Evolutionary conservation across 108 stramenopile genomes (phyloP).

Genomic region (Seminavis robusta): DNA sequence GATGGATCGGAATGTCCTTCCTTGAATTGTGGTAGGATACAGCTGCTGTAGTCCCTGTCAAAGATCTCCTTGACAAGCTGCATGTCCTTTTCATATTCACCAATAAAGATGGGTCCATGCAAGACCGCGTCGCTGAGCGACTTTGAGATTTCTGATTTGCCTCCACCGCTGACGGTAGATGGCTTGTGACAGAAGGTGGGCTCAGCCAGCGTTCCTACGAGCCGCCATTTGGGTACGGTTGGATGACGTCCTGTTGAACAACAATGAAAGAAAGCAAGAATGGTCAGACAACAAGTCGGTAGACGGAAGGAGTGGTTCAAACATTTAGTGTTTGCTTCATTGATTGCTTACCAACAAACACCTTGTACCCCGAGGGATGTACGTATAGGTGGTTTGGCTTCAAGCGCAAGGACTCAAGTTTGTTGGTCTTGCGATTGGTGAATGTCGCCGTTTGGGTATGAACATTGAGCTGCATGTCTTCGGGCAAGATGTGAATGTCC

Average conservation of each 20-base stretch:
- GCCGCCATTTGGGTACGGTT: slow-evolving; percentile 30
- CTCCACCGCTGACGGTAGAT: slow-evolving; percentile 51
- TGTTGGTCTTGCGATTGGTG: slow-evolving; percentile 29
- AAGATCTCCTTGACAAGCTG: too few relatives aligned
- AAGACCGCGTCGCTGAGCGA: slow-evolving; percentile 51
- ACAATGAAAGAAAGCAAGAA: too few relatives aligned
- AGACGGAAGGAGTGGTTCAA: too few relatives aligned
- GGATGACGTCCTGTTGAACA: too few relatives aligned
- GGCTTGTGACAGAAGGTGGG: slow-evolving; percentile 61
- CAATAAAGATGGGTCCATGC: slow-evolving; percentile 46
- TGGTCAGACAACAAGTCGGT: too few relatives aligned
- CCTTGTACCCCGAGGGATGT: slow-evolving; percentile 50
- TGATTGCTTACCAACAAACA: slow-evolving; percentile 28
- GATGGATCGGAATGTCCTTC: slow-evolving; percentile 34
- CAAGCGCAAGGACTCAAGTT: slow-evolving; percentile 27
- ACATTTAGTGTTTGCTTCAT: too few relatives aligned
- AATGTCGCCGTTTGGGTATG: slow-evolving; percentile 38
- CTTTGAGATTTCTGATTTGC: slow-evolving; percentile 50
- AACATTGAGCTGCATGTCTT: slow-evolving; percentile 40
- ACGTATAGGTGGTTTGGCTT: slow-evolving; percentile 46
- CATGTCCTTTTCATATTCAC: slow-evolving; percentile 53
- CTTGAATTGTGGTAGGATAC: slow-evolving; percentile 38
- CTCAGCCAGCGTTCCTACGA: slow-evolving; percentile 50
- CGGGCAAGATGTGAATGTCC: slow-evolving; percentile 49
- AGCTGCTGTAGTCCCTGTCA: slow-evolving; percentile 34